Evolutionary conservation across 306 rosid genomes (phyloP), one percentile per base, ranked within the genome.

Genomic region (Cicer yamashitae): DNA sequence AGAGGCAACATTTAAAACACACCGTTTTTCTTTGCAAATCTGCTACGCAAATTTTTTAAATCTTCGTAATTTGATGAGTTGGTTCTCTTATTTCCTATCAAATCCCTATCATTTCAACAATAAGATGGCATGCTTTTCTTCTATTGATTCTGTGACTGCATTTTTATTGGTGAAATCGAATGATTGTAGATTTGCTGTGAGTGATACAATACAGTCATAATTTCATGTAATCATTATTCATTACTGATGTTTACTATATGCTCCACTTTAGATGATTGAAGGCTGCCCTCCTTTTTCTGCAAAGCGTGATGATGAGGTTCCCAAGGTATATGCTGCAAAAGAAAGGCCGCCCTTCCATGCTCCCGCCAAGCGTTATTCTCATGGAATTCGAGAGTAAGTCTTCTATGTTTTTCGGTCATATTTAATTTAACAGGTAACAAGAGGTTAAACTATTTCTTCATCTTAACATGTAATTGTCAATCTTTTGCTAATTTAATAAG

Each of bases 301-400:
- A 22, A 88, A 86, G 82, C 70, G 81, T 71, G 98, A 91, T n/a
- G 82, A 74, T 14, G 91, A 87, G 65, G 94, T 91, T 85, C 89
- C 86, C 18, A 77, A 86, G 79, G 87, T 75, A 44, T 88, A 90
- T 86, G 90, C 84, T 65, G 77, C 87, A 38, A 87, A 84, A 60
- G 87, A 84, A 76, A 94, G 97, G 38, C 98, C 98, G 1, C 89
- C 97, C 74, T 94, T 94, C 69, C 82, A 58, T 73, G 96, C 98
- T 75, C 89, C 97, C 47, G 11, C 85, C 65, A 91, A 90, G 86
- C 86, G 40, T 68, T 91, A 90, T 75, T 82, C 93, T 18, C 90
- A 86, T 85, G 96, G 97, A 75, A 85, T 94, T 70, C 90, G 74
- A 85, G 93, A 82, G 98, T 94, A 76, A 81, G 94, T 79, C 15